These are phyloP conservation scores for Xylaria hypoxylon DNA, from an alignment of 2,329 filamentous ascomycete genomes.

Conservation along the genomic window DNA sequence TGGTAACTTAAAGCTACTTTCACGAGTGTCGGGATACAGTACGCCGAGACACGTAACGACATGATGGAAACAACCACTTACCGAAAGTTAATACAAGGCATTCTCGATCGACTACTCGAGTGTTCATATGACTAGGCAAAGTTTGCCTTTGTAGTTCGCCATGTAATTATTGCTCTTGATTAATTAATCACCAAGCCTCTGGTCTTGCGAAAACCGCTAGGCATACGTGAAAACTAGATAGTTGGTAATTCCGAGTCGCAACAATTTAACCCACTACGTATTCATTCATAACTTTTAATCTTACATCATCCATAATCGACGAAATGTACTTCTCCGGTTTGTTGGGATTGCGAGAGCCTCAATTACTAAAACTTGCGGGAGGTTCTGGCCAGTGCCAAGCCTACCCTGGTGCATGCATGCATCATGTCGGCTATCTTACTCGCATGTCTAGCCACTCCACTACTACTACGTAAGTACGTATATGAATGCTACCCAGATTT, in stretches of 20 bases:
- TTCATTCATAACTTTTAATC: background rate
- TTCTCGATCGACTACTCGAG: background rate
- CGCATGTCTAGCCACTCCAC: constrained; percentile 1
- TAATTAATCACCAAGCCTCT: background rate
- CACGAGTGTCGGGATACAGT: background rate
- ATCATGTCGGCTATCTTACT: constrained; percentile 24
- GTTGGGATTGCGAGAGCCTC: background rate
- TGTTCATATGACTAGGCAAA: background rate
- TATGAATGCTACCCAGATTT: constrained; percentile 1
- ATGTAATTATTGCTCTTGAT: background rate
- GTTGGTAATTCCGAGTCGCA: background rate
- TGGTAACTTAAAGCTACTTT: constrained; percentile 5
- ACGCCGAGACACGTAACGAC: background rate
- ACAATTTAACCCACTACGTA: background rate
- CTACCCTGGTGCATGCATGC: constrained; percentile 6
- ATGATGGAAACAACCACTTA: background rate
- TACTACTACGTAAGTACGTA: no score
- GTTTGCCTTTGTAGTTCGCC: background rate
- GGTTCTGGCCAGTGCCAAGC: constrained; percentile 4
- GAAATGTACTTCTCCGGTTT: background rate
- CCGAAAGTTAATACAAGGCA: background rate
- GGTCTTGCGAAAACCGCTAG: background rate
- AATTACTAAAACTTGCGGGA: background rate
- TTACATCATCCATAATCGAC: background rate
- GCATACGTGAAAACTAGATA: background rate